Percentiles rank a stretch among this genome's conserved stretches.
Conservation (phyloP, 805 yeast genomes). For the Kodamaea leandrae region DNA sequence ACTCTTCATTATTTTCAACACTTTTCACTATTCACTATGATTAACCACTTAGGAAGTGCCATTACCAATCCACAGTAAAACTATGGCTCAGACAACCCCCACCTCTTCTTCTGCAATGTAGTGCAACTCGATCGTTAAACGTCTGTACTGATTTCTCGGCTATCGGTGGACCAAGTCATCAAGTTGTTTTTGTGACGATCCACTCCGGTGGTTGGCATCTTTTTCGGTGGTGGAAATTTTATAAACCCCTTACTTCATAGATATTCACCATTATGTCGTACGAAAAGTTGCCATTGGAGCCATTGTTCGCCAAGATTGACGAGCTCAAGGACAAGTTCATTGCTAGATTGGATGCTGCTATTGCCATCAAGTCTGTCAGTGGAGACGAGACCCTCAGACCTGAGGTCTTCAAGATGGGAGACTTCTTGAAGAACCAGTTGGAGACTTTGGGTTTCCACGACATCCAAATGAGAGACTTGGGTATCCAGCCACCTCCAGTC, state of each 20-base stretch:
- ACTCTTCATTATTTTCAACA: too few species aligned
- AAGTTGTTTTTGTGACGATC: not conserved
- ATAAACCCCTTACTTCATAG: not conserved
- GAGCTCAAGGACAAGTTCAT: slow-evolving; percentile 74
- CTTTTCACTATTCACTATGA: too few species aligned
- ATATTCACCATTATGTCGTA: slow-evolving; percentile 30
- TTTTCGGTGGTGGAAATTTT: not conserved
- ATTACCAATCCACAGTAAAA: too few species aligned
- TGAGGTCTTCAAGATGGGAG: slow-evolving; percentile 84
- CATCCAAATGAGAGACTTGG: slow-evolving; percentile 77
- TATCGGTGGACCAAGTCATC: too few species aligned
- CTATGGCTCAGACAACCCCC: too few species aligned
- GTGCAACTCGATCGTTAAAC: too few species aligned
- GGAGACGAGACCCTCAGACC: slow-evolving; percentile 88
- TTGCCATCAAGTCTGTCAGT: slow-evolving; percentile 92
- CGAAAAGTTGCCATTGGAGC: slow-evolving; percentile 40
- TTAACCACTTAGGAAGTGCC: too few species aligned
- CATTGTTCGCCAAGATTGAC: slow-evolving; percentile 62
- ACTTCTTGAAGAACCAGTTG: slow-evolving; percentile 71
- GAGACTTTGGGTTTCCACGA: slow-evolving; percentile 74
- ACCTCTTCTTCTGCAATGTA: too few species aligned
- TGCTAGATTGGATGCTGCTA: slow-evolving; percentile 73
- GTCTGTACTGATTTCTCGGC: too few species aligned
- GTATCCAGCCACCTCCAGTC: slow-evolving; percentile 92
- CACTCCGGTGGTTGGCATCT: not conserved